These are phyloP conservation scores for Spongospora subterranea DNA, from an alignment of 208 protist genomes.

Conservation along the genomic window DNA sequence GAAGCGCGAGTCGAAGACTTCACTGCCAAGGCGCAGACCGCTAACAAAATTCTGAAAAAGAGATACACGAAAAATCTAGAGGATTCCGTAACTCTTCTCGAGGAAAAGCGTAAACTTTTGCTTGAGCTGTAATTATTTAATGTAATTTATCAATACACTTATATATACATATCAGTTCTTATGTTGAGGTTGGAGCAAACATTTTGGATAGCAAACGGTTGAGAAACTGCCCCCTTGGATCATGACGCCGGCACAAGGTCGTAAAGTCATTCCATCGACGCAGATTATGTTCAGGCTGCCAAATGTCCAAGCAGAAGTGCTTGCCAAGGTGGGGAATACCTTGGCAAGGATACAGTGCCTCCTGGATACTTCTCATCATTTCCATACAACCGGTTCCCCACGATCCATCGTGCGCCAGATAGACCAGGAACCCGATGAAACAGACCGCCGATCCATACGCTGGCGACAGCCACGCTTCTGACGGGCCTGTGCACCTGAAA, in stretches of 20 bases:
- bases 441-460: not conserved
- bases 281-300: not conserved
- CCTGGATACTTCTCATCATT: conserved; percentile 8
- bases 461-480: conserved; percentile 34
- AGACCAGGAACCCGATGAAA: conserved; percentile 53
- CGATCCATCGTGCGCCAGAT: conserved; percentile 3
- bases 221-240: not conserved
- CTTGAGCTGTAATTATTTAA: too few relatives aligned
- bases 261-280: not conserved
- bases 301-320: conserved; percentile 7
- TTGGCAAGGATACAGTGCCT: not conserved
- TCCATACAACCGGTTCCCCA: conserved; percentile 5
- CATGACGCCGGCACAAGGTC: not conserved
- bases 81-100: not conserved
- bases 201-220: conserved; percentile 11
- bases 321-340: conserved; percentile 44
- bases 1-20: conserved; percentile 29
- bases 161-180: not conserved
- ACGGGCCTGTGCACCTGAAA: not conserved
- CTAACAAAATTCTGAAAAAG: conserved; percentile 54
- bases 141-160: not conserved
- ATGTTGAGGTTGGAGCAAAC: not conserved
- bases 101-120: not conserved
- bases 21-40: conserved; percentile 20
- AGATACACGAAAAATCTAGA: conserved; percentile 39